Conservation (phyloP, 164 flowering plant genomes). For the Amborella trichopoda region DNA sequence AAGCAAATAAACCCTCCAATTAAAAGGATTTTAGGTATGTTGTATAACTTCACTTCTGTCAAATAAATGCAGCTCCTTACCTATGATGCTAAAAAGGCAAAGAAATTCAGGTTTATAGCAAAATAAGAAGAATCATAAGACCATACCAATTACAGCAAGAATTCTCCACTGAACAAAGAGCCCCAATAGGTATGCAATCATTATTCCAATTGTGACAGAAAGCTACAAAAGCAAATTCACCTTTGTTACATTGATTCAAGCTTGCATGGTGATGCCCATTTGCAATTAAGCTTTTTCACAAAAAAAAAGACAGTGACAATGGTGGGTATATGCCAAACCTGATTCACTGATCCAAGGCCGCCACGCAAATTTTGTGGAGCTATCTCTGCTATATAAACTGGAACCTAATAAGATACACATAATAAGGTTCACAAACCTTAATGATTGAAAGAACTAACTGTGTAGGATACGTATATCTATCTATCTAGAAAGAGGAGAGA, state of each 20-base stretch:
- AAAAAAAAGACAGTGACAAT: neutral
- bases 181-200: constrained; percentile 79
- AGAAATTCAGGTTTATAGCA: no score
- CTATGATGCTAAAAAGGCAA: no score
- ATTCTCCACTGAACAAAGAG: constrained; percentile 67
- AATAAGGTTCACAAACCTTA: no score
- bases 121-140: no score
- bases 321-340: no score
- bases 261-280: neutral
- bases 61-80: no score
- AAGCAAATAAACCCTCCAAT: no score
- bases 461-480: neutral
- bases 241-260: no score
- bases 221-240: constrained; percentile 33
- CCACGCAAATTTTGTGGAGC: constrained; percentile 81
- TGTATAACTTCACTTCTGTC: no score
- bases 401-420: constrained; percentile 36
- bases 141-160: constrained; percentile 74
- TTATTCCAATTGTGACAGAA: constrained; percentile 70
- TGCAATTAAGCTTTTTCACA: neutral
- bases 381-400: constrained; percentile 88
- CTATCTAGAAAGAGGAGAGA: neutral
- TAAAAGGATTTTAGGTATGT: no score
- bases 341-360: constrained; percentile 54
- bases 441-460: neutral